Evolutionary conservation across 495 filamentous ascomycete genomes (phyloP).

Genomic region (Tuber melanosporum): DNA sequence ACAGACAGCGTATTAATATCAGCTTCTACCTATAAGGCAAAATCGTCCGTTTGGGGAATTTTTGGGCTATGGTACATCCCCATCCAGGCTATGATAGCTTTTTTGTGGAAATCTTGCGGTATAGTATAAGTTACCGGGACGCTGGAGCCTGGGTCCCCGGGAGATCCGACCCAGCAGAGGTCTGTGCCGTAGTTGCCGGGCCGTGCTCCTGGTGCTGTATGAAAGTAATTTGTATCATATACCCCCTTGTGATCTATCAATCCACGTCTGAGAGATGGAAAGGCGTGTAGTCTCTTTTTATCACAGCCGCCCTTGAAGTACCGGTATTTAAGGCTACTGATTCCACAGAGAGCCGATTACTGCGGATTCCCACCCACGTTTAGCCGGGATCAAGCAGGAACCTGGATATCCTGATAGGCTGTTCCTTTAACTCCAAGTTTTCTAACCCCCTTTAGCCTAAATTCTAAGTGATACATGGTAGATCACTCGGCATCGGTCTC

Average conservation of each 20-base stretch:
- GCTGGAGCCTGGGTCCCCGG: too few species aligned
- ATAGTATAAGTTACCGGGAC: too few species aligned
- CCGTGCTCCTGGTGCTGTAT: not conserved
- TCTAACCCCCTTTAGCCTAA: too few species aligned
- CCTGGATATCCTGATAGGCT: too few species aligned
- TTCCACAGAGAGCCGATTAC: not conserved
- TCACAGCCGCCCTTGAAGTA: not conserved
- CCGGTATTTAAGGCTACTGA: not conserved
- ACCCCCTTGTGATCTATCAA: not conserved
- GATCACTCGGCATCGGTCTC: not conserved
- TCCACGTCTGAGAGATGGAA: not conserved
- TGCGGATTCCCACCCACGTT: not conserved
- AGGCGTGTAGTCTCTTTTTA: not conserved
- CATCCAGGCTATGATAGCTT: too few species aligned
- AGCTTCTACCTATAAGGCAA: too few species aligned
- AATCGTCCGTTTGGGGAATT: too few species aligned
- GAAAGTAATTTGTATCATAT: not conserved
- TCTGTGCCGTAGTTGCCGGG: too few species aligned
- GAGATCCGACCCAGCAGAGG: not conserved
- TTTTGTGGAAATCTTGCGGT: too few species aligned
- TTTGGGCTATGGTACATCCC: too few species aligned
- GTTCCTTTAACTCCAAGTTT: too few species aligned
- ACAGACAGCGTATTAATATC: too few species aligned
- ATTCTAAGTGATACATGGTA: not conserved
- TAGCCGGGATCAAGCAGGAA: not conserved